Conservation (phyloP, 768 basidiomycete species). For the Hysterangium stoloniferum region DNA sequence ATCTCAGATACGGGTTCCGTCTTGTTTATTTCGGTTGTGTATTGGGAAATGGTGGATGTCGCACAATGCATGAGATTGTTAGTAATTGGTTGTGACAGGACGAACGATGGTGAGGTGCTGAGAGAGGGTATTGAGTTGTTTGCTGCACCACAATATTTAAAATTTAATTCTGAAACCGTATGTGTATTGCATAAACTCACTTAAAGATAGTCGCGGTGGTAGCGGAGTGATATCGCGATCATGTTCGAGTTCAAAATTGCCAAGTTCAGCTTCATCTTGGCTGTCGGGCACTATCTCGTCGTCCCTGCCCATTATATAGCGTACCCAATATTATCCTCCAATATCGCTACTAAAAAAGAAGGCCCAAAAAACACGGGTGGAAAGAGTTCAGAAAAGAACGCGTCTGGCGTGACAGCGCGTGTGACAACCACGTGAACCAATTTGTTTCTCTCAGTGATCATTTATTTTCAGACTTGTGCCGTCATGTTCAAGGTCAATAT, state of each 20-base stretch:
- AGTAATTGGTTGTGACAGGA: background rate
- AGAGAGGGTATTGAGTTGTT: background rate
- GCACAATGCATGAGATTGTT: background rate
- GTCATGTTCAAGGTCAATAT: constrained; percentile 6
- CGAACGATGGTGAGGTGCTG: background rate
- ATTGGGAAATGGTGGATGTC: constrained; percentile 5
- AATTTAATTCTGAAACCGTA: background rate
- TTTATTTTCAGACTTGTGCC: background rate
- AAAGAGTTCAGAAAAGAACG: background rate
- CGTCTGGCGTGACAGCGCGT: background rate
- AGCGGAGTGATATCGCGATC: background rate
- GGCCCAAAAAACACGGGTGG: background rate
- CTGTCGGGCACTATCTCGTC: constrained; percentile 3
- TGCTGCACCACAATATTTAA: background rate
- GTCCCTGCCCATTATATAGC: background rate
- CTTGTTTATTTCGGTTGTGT: background rate
- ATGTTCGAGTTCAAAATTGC: background rate
- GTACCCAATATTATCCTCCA: background rate
- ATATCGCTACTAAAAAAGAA: background rate
- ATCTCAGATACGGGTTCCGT: no score
- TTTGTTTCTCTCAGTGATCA: background rate
- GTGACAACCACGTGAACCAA: background rate
- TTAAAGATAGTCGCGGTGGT: background rate
- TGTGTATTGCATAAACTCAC: background rate
- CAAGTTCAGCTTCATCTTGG: background rate